Base-by-base conservation (phyloP, 2,329 filamentous ascomycete genomes). In the Trichoderma harzianum region DNA sequence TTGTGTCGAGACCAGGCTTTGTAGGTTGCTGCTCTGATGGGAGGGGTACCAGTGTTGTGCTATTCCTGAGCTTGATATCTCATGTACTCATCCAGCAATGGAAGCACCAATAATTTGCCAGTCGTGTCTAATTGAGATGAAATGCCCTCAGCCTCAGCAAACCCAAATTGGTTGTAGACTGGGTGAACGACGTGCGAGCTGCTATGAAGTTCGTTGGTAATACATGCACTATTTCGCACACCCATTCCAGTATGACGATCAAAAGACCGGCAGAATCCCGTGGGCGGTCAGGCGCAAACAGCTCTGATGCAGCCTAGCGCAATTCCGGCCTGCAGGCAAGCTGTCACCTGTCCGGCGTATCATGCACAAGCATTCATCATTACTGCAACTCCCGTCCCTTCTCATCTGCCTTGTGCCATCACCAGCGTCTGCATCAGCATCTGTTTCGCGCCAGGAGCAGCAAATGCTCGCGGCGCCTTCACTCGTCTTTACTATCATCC, bases 331-430 rank as follows among this genome's bases (percentile, higher is more conserved):
- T 63, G 60, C 58, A 66, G 63, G 21, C 63, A 36, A 69, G 57
- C 66, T 69, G 66, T 69, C 66, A 69, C 66, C 66, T 69, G 66
- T 32, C 39, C 28, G 34, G 53, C 57, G 66, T 51, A 62, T 47
- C 53, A 58, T 58, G 43, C 43, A 51, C 43, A 21, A 51, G 43
- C 36, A 68, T 58, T n/a, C 55, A 32, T 32, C 57, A 34, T 60
- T 60, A n/a, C 55, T 58, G 18, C 14, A 51, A 32, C 34, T 68
- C 61, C 65, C 30, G 47, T 43, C 67, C 65, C 30, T 61, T 43
- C 67, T 68, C 65, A 28, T 58, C 47, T 30, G 30, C 32, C 67
- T 21, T 18, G 43, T 30, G 57, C 57, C 67, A 28, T 53, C 67
- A 34, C 26, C 67, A 30, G 30, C 39, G 26, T 53, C 67, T 47